A percentile compares a stretch with the other conserved stretches of the same genome.
phyloP scores from a whole-genome alignment of 257 asterid genomes.

The Solanum neorickii region DNA sequence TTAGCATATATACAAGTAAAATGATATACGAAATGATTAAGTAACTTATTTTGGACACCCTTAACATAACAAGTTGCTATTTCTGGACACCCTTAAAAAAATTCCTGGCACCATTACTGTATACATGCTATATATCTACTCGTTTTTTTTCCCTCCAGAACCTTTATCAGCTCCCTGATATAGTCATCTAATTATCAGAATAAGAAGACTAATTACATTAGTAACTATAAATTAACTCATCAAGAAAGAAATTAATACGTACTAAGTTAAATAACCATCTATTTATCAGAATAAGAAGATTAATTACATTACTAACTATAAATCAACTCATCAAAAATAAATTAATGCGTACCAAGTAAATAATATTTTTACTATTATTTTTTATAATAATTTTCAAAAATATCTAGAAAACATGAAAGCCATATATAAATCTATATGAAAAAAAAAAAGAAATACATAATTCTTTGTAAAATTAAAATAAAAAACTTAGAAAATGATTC shows the following conservation, averaged over 20 bases:
- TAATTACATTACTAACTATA: too few species aligned
- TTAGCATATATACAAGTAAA: too few species aligned
- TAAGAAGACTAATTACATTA: background rate
- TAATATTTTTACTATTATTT: too few species aligned
- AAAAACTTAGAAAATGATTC: background rate
- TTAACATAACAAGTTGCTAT: too few species aligned
- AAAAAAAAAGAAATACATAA: too few species aligned
- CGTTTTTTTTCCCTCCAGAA: background rate
- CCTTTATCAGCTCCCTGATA: background rate
- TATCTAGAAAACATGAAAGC: background rate
- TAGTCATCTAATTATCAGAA: background rate
- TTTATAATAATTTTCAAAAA: too few species aligned
- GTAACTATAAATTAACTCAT: background rate
- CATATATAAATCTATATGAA: too few species aligned
- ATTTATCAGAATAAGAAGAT: background rate
- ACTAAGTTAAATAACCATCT: background rate
- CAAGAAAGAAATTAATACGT: background rate
- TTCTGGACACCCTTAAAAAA: too few species aligned
- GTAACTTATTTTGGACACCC: too few species aligned
- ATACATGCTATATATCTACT: background rate
- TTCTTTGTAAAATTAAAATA: background rate
- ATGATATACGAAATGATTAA: too few species aligned
- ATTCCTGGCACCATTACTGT: too few species aligned
- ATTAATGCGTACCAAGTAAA: background rate
- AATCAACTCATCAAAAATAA: background rate